phyloP scores from a whole-genome alignment of 2,329 filamentous ascomycete genomes.

The Paramyrothecium roridum region DNA sequence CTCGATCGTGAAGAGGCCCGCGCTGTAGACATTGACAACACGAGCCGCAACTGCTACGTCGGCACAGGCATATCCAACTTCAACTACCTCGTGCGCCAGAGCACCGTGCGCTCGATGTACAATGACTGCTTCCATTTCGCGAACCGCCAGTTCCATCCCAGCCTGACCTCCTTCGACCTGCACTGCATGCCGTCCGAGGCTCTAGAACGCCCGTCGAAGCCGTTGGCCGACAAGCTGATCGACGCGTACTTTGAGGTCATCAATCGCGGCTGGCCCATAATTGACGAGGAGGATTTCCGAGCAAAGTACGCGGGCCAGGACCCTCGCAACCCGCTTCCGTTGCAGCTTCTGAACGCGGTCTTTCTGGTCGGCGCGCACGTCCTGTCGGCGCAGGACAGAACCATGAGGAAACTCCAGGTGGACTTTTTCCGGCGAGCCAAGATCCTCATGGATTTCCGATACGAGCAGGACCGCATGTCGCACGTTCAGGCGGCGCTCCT shows the following conservation, averaged over 20 bases:
- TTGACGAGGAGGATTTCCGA: constrained; percentile 51
- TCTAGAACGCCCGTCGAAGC: constrained; percentile 43
- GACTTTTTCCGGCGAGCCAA: constrained; percentile 51
- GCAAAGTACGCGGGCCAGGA: constrained; percentile 43
- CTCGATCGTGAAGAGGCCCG: constrained; percentile 44
- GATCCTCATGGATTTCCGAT: constrained; percentile 47
- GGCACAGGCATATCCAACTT: constrained; percentile 54
- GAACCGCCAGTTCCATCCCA: constrained; percentile 30
- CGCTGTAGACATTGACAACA: constrained; percentile 40
- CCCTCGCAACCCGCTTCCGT: constrained; percentile 37
- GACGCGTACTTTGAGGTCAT: constrained; percentile 47
- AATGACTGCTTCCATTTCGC: constrained; percentile 29
- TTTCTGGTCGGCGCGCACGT: constrained; percentile 51
- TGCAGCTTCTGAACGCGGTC: constrained; percentile 47
- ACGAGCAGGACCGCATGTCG: constrained; percentile 50
- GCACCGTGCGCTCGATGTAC: constrained; percentile 21
- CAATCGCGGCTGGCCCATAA: constrained; percentile 48
- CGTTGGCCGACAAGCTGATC: constrained; percentile 45
- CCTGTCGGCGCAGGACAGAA: constrained; percentile 33
- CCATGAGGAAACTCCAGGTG: constrained; percentile 36
- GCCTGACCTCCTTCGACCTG: constrained; percentile 30
- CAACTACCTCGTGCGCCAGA: constrained; percentile 51
- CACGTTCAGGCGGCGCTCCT: constrained; percentile 53
- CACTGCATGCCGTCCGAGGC: constrained; percentile 41
- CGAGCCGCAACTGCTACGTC: constrained; percentile 49